These are phyloP conservation scores for Paramyrothecium roridum DNA, from an alignment of 2,329 filamentous ascomycete species.

Conservation along the genomic window DNA sequence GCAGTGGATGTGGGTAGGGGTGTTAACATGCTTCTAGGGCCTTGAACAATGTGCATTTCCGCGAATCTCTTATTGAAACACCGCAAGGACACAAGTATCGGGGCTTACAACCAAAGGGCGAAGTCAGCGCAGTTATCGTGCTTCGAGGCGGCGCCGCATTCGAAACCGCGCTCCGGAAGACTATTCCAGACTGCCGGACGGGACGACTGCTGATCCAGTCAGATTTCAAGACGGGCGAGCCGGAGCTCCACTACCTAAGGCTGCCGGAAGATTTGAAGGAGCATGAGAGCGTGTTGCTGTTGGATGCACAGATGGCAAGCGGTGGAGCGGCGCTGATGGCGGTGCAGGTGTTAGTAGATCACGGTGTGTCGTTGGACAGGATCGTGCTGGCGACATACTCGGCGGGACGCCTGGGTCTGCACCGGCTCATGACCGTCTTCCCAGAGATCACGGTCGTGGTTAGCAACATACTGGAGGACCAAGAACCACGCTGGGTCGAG, in stretches of 20 bases:
- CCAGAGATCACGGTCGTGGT: slow-evolving; percentile 85
- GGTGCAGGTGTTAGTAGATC: slow-evolving; percentile 90
- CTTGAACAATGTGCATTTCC: slow-evolving; percentile 73
- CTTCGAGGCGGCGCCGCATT: slow-evolving; percentile 86
- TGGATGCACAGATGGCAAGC: slow-evolving; percentile 93
- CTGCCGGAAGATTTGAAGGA: slow-evolving; percentile 69
- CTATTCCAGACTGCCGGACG: slow-evolving; percentile 88
- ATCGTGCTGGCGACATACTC: slow-evolving; percentile 94
- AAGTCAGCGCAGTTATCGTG: slow-evolving; percentile 81
- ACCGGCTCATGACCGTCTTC: slow-evolving; percentile 83
- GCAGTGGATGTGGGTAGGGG: not conserved
- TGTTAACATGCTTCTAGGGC: slow-evolving; percentile 47
- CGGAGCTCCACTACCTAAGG: slow-evolving; percentile 86
- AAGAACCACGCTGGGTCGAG: slow-evolving; percentile 88
- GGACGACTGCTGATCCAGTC: slow-evolving; percentile 91
- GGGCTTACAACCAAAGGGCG: slow-evolving; percentile 68
- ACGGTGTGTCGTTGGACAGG: slow-evolving; percentile 77
- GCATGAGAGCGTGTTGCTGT: slow-evolving; percentile 78
- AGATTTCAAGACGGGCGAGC: slow-evolving; percentile 79
- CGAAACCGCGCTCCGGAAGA: slow-evolving; percentile 82
- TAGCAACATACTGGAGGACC: slow-evolving; percentile 75
- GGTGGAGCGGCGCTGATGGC: slow-evolving; percentile 89
- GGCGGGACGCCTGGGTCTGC: slow-evolving; percentile 79
- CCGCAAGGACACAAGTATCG: slow-evolving; percentile 67
- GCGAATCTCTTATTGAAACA: slow-evolving; percentile 62